Evolutionary conservation across 768 basidiomycete genomes (phyloP), one percentile per base, ranked within the genome.

Genomic region (Pholiota microspora): DNA sequence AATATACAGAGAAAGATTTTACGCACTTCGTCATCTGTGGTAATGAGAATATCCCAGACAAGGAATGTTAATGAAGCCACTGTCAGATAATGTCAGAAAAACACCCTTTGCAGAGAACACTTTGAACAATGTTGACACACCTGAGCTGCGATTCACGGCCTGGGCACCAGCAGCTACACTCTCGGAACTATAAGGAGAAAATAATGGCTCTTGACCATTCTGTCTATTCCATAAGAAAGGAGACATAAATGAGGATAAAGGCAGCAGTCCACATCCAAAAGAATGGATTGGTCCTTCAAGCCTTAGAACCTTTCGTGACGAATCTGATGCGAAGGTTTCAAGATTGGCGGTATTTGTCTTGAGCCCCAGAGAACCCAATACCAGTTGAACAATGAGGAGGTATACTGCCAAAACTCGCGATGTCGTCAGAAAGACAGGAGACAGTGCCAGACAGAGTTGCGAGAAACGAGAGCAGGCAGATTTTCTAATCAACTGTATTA

Each of bases 11-110:
- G n/a, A 16, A 15, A 28, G 18, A 56, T 32, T 8, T 31, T 25
- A 56, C 67, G 35, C 53, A 75, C 72, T 67, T 77, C 77, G 49
- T 73, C 71, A 47, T 71, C 71, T 27, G 70, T 55, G 6, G 75
- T 77, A 28, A 77, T 67, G 27, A 69, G 47, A 12, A 77, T 72
- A 54, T 78, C 77, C 69, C 75, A 78, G 9, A 70, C 53, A 16
- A 77, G 66, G 53, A 75, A 74, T 4, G 68, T 57, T 34, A 75
- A 59, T 2, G 74, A 64, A 4, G 71, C 71, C 24, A 73, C 74
- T 75, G 51, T 34, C 9, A 35, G 38, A 28, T 9, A 49, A 25
- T 13, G 25, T 44, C 35, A 21, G 35, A 59, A 36, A 60, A 38
- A 34, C 45, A 32, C 40, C 35, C 18, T 16, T 24, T 12, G 40